A percentile compares a stretch with the other conserved stretches of the same genome.
These are phyloP conservation scores for Peribolospora baueri DNA, from an alignment of 768 basidiomycete species.

Conservation along the genomic window DNA sequence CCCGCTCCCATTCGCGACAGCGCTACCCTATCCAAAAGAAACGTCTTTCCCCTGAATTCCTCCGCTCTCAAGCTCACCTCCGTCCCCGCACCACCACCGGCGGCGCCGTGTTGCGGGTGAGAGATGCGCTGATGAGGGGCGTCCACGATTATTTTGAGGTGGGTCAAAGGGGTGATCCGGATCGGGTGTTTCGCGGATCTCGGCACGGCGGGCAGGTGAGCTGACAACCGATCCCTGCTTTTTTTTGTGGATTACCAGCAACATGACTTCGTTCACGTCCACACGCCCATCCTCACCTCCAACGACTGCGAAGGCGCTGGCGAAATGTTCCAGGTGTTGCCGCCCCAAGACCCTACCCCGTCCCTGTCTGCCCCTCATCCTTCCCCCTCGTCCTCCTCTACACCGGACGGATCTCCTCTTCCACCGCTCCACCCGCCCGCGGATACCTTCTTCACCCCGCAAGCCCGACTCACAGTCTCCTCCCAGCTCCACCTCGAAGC, in stretches of 20 bases:
- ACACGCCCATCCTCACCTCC: slow-evolving; percentile 69
- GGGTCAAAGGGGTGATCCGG: slow-evolving; percentile 11
- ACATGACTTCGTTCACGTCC: slow-evolving; percentile 51
- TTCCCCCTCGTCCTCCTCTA: background rate
- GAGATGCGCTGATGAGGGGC: slow-evolving; percentile 32
- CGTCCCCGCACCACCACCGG: slow-evolving; percentile 50
- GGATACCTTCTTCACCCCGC: background rate
- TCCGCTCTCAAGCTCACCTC: slow-evolving; percentile 70
- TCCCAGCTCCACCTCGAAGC: slow-evolving; percentile 90
- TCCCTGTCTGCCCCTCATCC: slow-evolving; percentile 5
- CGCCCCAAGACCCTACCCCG: background rate
- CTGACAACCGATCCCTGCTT: background rate
- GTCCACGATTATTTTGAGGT: slow-evolving; percentile 53
- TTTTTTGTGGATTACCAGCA: slow-evolving; percentile 22
- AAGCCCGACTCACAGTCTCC: slow-evolving; percentile 50
- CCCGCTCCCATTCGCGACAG: slow-evolving; percentile 20
- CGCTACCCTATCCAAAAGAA: slow-evolving; percentile 83
- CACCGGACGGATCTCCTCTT: background rate
- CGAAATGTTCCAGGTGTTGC: slow-evolving; percentile 51
- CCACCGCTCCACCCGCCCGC: background rate
- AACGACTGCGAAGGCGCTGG: slow-evolving; percentile 94
- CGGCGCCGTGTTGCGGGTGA: slow-evolving; percentile 49
- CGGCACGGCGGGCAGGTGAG: background rate
- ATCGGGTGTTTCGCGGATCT: background rate
- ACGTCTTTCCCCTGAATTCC: slow-evolving; percentile 45